These are phyloP conservation scores for Lachnellula cervina DNA, from an alignment of 2,329 filamentous ascomycete species.

Conservation along the genomic window DNA sequence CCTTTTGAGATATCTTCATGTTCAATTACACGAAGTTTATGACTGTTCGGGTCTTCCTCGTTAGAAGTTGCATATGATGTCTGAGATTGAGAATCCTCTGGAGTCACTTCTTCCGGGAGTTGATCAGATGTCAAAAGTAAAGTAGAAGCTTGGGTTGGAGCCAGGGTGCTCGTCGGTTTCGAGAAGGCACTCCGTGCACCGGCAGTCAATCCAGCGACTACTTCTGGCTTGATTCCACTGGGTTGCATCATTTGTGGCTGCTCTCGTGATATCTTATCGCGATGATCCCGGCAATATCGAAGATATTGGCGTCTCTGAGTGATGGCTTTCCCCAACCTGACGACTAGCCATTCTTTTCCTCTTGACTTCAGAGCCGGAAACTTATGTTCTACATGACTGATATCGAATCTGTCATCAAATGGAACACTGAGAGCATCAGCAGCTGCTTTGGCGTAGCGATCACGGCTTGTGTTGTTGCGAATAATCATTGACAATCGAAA, in stretches of 20 bases:
- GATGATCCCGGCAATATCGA: slow-evolving; percentile 26
- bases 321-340: slow-evolving; percentile 25
- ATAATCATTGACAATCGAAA: slow-evolving; percentile 15
- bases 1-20: slow-evolving; percentile 11
- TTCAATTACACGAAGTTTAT: slow-evolving; percentile 1
- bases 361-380: slow-evolving; percentile 3
- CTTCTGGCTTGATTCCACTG: neutral
- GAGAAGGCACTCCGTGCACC: neutral
- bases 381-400: slow-evolving; percentile 10
- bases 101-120: neutral
- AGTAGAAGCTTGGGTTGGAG: slow-evolving; percentile 5
- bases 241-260: neutral
- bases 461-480: slow-evolving; percentile 8
- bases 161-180: slow-evolving; percentile 7
- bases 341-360: slow-evolving; percentile 10
- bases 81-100: slow-evolving; percentile 8
- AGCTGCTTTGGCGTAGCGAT: slow-evolving; percentile 12
- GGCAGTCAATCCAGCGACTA: neutral
- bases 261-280: slow-evolving; percentile 7
- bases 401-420: slow-evolving; percentile 10
- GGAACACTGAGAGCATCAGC: neutral
- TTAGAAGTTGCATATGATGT: slow-evolving; percentile 14
- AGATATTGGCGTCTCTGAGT: slow-evolving; percentile 27
- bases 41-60: neutral
- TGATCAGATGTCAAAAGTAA: neutral